These are phyloP conservation scores for Lactarius vividus DNA, from an alignment of 768 basidiomycete genomes.

Conservation along the genomic window DNA sequence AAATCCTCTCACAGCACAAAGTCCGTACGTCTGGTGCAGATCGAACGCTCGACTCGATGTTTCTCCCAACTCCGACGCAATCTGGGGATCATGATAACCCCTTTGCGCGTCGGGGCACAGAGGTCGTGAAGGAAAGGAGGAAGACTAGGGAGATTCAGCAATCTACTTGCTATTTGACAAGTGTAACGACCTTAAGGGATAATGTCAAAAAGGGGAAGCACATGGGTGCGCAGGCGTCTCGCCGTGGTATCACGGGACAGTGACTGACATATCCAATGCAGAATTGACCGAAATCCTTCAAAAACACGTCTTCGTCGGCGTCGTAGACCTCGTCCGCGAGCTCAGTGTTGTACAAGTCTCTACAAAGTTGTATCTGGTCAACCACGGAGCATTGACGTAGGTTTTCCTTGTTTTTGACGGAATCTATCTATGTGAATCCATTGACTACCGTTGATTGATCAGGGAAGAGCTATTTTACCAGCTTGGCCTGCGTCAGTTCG, in stretches of 20 bases:
- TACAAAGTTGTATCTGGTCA: conserved; percentile 86
- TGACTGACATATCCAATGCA: conserved; percentile 34
- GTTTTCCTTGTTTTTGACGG: conserved; percentile 34
- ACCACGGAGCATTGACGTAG: conserved; percentile 81
- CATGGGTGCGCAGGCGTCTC: conserved; percentile 46
- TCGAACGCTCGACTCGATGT: conserved; percentile 94
- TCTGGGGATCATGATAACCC: conserved; percentile 20
- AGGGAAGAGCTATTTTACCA: conserved; percentile 97
- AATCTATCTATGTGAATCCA: not conserved
- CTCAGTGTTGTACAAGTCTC: conserved; percentile 83
- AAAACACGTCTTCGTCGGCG: conserved; percentile 89
- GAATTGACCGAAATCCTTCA: conserved; percentile 80
- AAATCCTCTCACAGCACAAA: conserved; percentile 79
- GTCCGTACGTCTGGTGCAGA: conserved; percentile 85
- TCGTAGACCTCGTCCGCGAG: conserved; percentile 72
- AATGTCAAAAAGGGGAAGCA: conserved; percentile 61
- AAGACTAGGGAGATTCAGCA: conserved; percentile 40
- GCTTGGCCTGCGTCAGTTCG: conserved; percentile 87
- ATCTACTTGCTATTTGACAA: conserved; percentile 74
- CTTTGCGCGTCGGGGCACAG: conserved; percentile 12
- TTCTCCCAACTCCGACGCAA: conserved; percentile 60
- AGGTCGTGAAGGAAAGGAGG: conserved; percentile 9
- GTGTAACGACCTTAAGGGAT: conserved; percentile 64
- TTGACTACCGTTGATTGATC: conserved; percentile 1
- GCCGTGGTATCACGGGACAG: not conserved